These are phyloP conservation scores for Alternaria sp. DNA, from an alignment of 2,329 filamentous ascomycete species.

Conservation along the genomic window DNA sequence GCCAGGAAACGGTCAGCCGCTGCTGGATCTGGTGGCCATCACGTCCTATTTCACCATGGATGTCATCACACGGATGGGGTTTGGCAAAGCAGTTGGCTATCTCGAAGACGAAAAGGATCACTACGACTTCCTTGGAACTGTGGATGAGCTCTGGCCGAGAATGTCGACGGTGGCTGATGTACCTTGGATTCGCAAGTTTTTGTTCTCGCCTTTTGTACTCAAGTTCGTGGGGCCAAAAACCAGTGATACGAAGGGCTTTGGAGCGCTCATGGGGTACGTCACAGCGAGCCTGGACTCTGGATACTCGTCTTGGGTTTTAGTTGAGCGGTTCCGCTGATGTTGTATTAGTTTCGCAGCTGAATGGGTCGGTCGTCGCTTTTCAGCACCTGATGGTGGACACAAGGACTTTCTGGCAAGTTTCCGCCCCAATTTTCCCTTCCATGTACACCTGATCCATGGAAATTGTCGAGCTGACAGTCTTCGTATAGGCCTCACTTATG, in stretches of 20 bases:
- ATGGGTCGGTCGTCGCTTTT: constrained; percentile 2
- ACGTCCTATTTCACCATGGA: constrained; percentile 18
- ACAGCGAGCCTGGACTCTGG: accelerated
- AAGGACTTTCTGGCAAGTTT: constrained; percentile 1
- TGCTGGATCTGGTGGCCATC: constrained; percentile 3
- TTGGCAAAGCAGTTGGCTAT: constrained; percentile 20
- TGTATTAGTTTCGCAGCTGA: neutral
- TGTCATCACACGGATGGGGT: constrained; percentile 17
- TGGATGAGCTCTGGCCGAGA: constrained; percentile 4
- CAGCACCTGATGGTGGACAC: neutral
- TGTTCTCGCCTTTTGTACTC: constrained; percentile 12
- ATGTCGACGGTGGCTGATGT: constrained; percentile 14
- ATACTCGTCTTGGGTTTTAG: neutral
- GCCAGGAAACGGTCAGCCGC: neutral
- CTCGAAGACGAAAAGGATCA: constrained; percentile 14
- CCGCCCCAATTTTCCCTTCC: neutral
- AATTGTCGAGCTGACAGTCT: neutral
- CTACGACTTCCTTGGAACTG: constrained; percentile 9
- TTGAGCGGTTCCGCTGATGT: neutral
- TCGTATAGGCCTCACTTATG: constrained; percentile 13
- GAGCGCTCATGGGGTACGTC: constrained; percentile 9
- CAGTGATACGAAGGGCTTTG: constrained; percentile 10
- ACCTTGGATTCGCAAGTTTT: constrained; percentile 12
- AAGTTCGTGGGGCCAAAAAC: constrained; percentile 1
- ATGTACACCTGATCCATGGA: neutral